Base-by-base conservation (phyloP, 805 yeast species). In the Wickerhamiella lipophila region DNA sequence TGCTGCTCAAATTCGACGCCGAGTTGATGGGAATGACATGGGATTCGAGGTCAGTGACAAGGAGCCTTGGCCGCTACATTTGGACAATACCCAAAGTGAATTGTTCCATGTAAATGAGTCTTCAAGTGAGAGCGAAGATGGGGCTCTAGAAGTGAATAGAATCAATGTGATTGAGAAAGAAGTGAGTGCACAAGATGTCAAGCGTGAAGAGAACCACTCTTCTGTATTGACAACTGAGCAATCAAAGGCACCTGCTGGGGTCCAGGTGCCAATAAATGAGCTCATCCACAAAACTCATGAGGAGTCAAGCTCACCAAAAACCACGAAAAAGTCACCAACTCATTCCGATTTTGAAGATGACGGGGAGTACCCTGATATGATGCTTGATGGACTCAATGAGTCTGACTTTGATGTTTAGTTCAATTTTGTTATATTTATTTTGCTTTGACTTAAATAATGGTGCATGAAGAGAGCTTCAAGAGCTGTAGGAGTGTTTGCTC, bases 1-100 rank as follows among this genome's bases (percentile, higher is more conserved):
- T 22, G 69, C 67, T 1, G 52, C 65, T 2, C 59, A 55, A 18
- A 57, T 58, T 8, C 46, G 60, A 51, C 55, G 55, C 12, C 57
- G 61, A n/a, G 51, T 58, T 6, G 59, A 58, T 30, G 42, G 41
- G 6, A 56, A 56, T 57, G 57, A 58, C 41, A 56, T 56, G 11
- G 54, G 29, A 8, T 34, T 25, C n/a, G 50, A 50, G 23, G 15
- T 44, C 15, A 19, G 4, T n/a, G 42, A 36, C 36, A 15, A 16
- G 2, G 48, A 45, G 36, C 32, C 39, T 15, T 45, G 48, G 48
- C 48, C 48, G n/a, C 30, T 23, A 15, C n/a, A 9, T 19, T 22
- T 16, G 34, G 25, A 18, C 22, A 2, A 21, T 34, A 7, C 6
- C 11, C n/a, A 13, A 13, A 5, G 5, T 3, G n/a, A 13, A 8